These are phyloP conservation scores for Perilla frutescens DNA, from an alignment of 257 asterid genomes.

Conservation along the genomic window DNA sequence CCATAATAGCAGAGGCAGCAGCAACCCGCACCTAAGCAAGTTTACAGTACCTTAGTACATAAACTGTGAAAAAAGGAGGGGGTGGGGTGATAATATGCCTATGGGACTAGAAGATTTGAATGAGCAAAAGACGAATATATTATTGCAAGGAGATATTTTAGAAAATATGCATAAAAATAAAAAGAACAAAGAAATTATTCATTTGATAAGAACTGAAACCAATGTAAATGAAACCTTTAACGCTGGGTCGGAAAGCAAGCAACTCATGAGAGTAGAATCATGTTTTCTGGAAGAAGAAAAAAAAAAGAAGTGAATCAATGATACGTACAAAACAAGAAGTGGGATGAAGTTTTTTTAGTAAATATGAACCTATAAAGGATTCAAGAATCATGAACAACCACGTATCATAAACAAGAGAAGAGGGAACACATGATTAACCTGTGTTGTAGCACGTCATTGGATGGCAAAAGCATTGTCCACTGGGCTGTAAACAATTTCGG, in stretches of 20 bases:
- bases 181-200: constrained; percentile 16
- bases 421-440: constrained; percentile 57
- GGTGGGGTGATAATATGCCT: constrained; percentile 5
- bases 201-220: constrained; percentile 24
- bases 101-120: constrained; percentile 18
- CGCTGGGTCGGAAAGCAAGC: constrained; percentile 88
- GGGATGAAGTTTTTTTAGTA: constrained; percentile 13
- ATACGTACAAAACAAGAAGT: background rate
- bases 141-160: constrained; percentile 12
- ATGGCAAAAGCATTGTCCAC: constrained; percentile 90
- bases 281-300: constrained; percentile 62
- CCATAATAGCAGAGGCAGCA: constrained; percentile 78
- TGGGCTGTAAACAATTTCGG: constrained; percentile 82
- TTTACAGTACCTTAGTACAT: constrained; percentile 24
- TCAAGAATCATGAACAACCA: background rate
- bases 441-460: constrained; percentile 80
- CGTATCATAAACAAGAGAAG: constrained; percentile 25
- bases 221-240: constrained; percentile 60
- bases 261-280: constrained; percentile 81
- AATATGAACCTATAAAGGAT: constrained; percentile 8
- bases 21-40: constrained; percentile 76
- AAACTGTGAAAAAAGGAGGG: background rate
- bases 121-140: constrained; percentile 14
- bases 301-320: constrained; percentile 22
- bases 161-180: constrained; percentile 26